These are phyloP conservation scores for Trichoderma erinaceum DNA, from an alignment of 495 filamentous ascomycete species.

Conservation along the genomic window DNA sequence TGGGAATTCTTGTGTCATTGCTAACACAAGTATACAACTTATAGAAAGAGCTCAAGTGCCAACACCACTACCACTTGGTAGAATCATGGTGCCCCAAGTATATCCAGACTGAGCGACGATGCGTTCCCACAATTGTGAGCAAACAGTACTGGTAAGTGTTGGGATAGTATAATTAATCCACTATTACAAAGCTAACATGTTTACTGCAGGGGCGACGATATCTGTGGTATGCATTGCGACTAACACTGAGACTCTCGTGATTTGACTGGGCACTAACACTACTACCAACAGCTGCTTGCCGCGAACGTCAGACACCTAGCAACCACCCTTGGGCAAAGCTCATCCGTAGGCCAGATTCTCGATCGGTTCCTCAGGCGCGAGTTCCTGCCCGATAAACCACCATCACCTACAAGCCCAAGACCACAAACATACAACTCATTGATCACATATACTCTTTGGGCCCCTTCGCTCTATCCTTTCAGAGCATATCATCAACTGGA, in stretches of 20 bases:
- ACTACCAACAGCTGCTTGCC: constrained; percentile 14
- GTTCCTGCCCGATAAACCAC: not conserved
- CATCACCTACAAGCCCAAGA: not conserved
- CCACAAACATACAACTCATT: not conserved
- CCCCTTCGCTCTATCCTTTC: not conserved
- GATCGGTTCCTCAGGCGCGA: not conserved
- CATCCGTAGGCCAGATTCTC: constrained; percentile 1
- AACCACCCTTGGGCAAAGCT: constrained; percentile 13
- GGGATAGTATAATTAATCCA: not conserved
- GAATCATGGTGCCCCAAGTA: constrained; percentile 16
- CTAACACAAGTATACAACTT: constrained; percentile 1
- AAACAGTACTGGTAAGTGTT: constrained; percentile 16
- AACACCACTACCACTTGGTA: constrained; percentile 17
- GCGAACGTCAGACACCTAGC: constrained; percentile 13
- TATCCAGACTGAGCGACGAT: constrained; percentile 15
- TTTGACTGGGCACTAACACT: constrained; percentile 3
- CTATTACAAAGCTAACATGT: not conserved
- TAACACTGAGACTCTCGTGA: not conserved
- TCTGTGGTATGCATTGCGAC: constrained; percentile 11
- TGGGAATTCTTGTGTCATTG: not conserved
- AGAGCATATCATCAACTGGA: not conserved
- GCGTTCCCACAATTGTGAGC: constrained; percentile 14
- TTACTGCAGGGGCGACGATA: constrained; percentile 11
- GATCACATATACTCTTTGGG: not conserved
- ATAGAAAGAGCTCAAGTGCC: constrained; percentile 15